These are phyloP conservation scores for Daldinia sp. DNA, from an alignment of 2,329 filamentous ascomycete species.

Conservation along the genomic window DNA sequence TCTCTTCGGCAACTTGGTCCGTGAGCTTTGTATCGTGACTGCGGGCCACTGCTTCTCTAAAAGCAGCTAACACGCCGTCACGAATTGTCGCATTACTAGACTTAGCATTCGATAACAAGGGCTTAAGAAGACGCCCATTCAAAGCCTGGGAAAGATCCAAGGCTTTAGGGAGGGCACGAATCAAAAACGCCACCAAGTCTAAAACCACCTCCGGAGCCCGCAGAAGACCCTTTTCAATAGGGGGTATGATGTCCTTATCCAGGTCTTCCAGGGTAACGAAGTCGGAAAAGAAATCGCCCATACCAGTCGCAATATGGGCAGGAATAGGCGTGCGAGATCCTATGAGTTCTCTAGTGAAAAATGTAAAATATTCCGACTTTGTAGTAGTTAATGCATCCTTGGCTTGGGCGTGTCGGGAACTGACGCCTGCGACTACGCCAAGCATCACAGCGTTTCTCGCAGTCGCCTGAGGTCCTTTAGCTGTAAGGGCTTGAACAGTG, in stretches of 20 bases:
- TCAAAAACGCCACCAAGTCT: conserved; percentile 77
- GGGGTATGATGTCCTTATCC: conserved; percentile 76
- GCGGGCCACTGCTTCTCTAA: conserved; percentile 68
- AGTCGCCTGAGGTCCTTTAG: conserved; percentile 70
- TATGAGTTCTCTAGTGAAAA: conserved; percentile 85
- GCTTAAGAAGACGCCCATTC: conserved; percentile 78
- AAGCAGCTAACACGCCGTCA: conserved; percentile 76
- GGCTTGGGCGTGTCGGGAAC: conserved; percentile 71
- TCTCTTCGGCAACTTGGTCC: conserved; percentile 76
- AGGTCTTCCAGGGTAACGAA: conserved; percentile 81
- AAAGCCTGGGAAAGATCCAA: conserved; percentile 83
- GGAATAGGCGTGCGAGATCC: conserved; percentile 78
- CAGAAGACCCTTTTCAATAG: conserved; percentile 87
- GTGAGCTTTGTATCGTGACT: conserved; percentile 62
- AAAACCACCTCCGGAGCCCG: conserved; percentile 90
- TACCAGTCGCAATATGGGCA: conserved; percentile 73
- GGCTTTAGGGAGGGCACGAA: conserved; percentile 71
- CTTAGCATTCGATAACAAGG: conserved; percentile 87
- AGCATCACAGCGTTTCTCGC: conserved; percentile 79
- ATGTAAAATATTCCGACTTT: conserved; percentile 79
- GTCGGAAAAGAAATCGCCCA: conserved; percentile 82
- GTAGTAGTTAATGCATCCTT: conserved; percentile 69
- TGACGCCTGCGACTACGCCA: conserved; percentile 88
- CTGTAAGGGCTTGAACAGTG: conserved; percentile 71
- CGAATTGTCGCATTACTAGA: conserved; percentile 85